These are phyloP conservation scores for Mycena maculata DNA, from an alignment of 768 basidiomycete genomes.

Conservation along the genomic window DNA sequence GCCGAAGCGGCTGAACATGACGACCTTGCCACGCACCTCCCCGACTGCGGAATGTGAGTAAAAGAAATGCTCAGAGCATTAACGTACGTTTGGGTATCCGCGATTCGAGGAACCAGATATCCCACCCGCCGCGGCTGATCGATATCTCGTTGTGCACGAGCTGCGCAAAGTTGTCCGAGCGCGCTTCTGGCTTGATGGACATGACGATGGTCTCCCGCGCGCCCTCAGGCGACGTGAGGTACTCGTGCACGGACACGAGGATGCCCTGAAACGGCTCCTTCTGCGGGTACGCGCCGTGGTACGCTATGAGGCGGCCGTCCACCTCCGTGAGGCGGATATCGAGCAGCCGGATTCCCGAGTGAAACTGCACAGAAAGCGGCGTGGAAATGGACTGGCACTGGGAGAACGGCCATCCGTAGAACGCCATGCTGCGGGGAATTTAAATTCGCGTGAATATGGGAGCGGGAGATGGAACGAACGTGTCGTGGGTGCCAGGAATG, in stretches of 20 bases:
- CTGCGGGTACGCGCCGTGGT: constrained; percentile 83
- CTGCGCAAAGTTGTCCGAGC: constrained; percentile 65
- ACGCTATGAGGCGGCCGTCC: constrained; percentile 73
- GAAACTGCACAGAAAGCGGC: constrained; percentile 75
- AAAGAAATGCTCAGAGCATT: not conserved
- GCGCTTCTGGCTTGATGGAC: constrained; percentile 92
- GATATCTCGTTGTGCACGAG: constrained; percentile 75
- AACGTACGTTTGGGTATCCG: constrained; percentile 67
- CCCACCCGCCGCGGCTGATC: constrained; percentile 61
- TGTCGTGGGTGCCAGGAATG: constrained; percentile 83
- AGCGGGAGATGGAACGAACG: constrained; percentile 53
- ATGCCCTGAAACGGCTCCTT: constrained; percentile 75
- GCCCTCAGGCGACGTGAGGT: constrained; percentile 68
- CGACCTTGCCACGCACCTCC: constrained; percentile 86
- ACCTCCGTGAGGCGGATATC: constrained; percentile 85
- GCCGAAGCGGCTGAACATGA: constrained; percentile 90
- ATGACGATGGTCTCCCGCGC: constrained; percentile 82
- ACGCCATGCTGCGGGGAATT: constrained; percentile 69
- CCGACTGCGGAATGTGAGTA: constrained; percentile 55
- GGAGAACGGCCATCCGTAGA: constrained; percentile 87
- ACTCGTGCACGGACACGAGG: constrained; percentile 68
- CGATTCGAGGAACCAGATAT: constrained; percentile 88
- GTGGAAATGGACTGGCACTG: constrained; percentile 83
- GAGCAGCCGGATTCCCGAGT: constrained; percentile 81
- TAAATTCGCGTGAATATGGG: not conserved